A percentile compares a stretch with the other conserved stretches of the same genome.
Conservation (phyloP, 2,329 filamentous ascomycete species). For the Apiospora kogelbergensis region DNA sequence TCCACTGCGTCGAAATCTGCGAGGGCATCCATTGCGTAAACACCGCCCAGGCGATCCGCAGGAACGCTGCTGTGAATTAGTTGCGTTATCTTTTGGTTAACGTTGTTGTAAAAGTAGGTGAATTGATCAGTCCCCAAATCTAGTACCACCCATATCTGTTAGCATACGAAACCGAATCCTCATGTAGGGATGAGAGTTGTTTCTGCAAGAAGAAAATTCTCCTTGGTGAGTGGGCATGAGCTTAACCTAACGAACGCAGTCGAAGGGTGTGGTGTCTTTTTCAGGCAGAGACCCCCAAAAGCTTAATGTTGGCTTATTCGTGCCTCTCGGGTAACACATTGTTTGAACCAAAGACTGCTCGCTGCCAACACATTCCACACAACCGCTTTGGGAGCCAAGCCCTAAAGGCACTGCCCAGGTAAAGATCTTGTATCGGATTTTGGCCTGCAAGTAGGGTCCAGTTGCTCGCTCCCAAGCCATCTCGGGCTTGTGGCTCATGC, state of each 20-base stretch:
- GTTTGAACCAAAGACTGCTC: background rate
- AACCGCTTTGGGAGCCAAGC: background rate
- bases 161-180: background rate
- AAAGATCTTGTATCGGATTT: background rate
- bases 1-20: constrained; percentile 98
- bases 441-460: background rate
- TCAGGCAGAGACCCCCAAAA: background rate
- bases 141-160: background rate
- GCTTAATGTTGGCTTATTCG: background rate
- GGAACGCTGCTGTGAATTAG: constrained; percentile 83
- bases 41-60: constrained; percentile 84
- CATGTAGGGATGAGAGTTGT: background rate
- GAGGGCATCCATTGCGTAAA: constrained; percentile 87
- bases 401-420: background rate
- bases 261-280: constrained; percentile 14
- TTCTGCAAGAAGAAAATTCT: background rate
- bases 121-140: constrained; percentile 75
- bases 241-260: background rate
- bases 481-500: background rate
- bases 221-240: background rate
- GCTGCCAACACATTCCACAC: background rate
- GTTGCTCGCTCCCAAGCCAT: background rate
- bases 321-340: background rate
- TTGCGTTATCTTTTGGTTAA: constrained; percentile 57
- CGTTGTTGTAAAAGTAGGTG: constrained; percentile 53